A percentile compares a stretch with the other conserved stretches of the same genome.
Evolutionary conservation across 2,329 filamentous ascomycete genomes (phyloP).

Genomic region (Podosphaera xanthii): DNA sequence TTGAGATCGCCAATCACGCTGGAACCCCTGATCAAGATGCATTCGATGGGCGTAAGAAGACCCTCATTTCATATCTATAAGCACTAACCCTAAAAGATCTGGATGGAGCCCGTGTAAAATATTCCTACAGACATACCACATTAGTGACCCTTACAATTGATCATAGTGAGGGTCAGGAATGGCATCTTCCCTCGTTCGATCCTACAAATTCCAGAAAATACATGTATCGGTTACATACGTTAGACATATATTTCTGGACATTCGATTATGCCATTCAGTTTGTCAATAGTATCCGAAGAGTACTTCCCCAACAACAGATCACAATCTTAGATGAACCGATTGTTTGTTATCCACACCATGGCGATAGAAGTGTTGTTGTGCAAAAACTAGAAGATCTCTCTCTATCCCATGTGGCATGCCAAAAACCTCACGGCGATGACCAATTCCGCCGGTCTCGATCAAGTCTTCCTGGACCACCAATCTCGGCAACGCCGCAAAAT

Average conservation of each 20-base stretch:
- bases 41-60: conserved; percentile 48
- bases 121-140: conserved; percentile 53
- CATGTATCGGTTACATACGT: conserved; percentile 51
- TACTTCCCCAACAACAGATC: conserved; percentile 37
- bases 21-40: conserved; percentile 59
- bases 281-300: conserved; percentile 40
- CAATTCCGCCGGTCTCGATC: too few species aligned
- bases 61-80: background rate
- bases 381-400: conserved; percentile 51
- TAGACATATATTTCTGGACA: conserved; percentile 66
- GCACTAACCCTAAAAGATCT: conserved; percentile 29
- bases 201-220: conserved; percentile 54
- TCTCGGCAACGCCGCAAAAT: conserved; percentile 17
- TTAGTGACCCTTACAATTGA: conserved; percentile 45
- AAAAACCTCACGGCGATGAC: conserved; percentile 6
- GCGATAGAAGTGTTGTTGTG: conserved; percentile 43
- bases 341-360: conserved; percentile 22
- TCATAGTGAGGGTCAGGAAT: conserved; percentile 24
- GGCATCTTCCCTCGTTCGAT: conserved; percentile 55
- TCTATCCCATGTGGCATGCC: conserved; percentile 21
- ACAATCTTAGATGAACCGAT: conserved; percentile 42
- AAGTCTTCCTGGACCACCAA: conserved; percentile 12
- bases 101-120: conserved; percentile 39
- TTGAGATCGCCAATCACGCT: conserved; percentile 55
- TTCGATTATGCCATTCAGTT: conserved; percentile 48